A percentile compares a stretch with the other conserved stretches of the same genome.
Conservation (phyloP, 306 rosid genomes). For the Sechiopsis laciniata region DNA sequence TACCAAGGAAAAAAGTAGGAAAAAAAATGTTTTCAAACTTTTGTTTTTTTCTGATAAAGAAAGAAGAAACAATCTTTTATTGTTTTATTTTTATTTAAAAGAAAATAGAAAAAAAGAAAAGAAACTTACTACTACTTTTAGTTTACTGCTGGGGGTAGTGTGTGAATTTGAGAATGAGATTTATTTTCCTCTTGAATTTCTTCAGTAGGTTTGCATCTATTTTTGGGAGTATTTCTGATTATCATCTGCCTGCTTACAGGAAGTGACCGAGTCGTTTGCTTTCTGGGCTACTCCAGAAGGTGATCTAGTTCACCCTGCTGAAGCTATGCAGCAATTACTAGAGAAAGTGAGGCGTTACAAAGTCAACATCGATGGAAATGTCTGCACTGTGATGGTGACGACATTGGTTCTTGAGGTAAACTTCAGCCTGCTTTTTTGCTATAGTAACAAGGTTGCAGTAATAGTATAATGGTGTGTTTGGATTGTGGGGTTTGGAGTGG, state of each 20-base stretch:
- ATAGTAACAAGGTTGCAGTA: not conserved
- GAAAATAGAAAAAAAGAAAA: not conserved
- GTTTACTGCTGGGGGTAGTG: not conserved
- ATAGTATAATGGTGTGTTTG: not conserved
- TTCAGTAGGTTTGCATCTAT: not conserved
- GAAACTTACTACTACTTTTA: not conserved
- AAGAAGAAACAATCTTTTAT: not conserved
- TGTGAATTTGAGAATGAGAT: too few relatives aligned
- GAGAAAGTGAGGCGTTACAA: constrained; percentile 95
- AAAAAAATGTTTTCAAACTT: not conserved
- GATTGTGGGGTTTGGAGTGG: too few relatives aligned
- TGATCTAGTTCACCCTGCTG: constrained; percentile 91
- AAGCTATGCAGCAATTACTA: constrained; percentile 93
- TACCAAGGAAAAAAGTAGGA: not conserved
- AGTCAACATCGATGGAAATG: constrained; percentile 96
- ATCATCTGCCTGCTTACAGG: constrained; percentile 48
- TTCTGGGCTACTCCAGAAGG: constrained; percentile 99
- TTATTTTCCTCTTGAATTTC: not conserved
- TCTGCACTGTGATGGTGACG: constrained; percentile 94
- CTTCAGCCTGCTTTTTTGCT: not conserved
- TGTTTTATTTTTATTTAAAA: not conserved
- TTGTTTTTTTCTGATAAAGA: not conserved
- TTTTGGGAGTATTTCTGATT: constrained; percentile 9
- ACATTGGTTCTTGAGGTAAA: constrained; percentile 31
- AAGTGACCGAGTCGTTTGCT: constrained; percentile 64